Percentiles rank a stretch among this genome's conserved stretches.
Evolutionary conservation across 495 filamentous ascomycete species (phyloP).

Genomic region (Annulohypoxylon stygium): DNA sequence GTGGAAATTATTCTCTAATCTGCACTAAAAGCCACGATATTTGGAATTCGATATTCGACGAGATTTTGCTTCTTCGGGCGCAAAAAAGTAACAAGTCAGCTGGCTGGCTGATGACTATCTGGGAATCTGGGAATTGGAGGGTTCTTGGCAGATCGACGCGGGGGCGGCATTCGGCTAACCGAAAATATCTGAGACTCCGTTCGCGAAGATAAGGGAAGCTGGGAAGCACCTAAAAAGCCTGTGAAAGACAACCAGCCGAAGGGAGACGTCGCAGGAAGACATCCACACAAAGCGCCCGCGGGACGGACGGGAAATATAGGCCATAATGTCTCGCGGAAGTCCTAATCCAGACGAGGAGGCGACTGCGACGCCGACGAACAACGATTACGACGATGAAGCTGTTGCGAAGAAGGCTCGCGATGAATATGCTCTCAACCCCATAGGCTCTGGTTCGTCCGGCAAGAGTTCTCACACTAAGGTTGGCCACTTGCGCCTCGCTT

Average conservation of each 20-base stretch:
- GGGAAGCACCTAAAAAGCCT: not conserved
- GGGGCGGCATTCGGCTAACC: slow-evolving; percentile 29
- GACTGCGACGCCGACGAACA: slow-evolving; percentile 14
- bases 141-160: slow-evolving; percentile 34
- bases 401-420: slow-evolving; percentile 38
- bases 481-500: slow-evolving; percentile 40
- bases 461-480: slow-evolving; percentile 37
- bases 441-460: slow-evolving; percentile 32
- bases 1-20: not conserved
- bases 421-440: slow-evolving; percentile 36
- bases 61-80: not conserved
- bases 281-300: slow-evolving; percentile 12
- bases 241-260: not conserved
- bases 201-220: slow-evolving; percentile 3
- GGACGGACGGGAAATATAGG: slow-evolving; percentile 25
- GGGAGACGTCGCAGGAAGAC: not conserved
- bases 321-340: slow-evolving; percentile 35
- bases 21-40: slow-evolving; percentile 8
- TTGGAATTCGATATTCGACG: slow-evolving; percentile 13
- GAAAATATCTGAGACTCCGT: slow-evolving; percentile 3
- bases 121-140: not conserved
- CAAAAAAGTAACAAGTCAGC: slow-evolving; percentile 29
- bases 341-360: slow-evolving; percentile 16
- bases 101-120: slow-evolving; percentile 26
- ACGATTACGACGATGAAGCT: slow-evolving; percentile 20